Evolutionary conservation across 2,329 filamentous ascomycete genomes (phyloP).

Genomic region (Beauveria pseudobassiana): DNA sequence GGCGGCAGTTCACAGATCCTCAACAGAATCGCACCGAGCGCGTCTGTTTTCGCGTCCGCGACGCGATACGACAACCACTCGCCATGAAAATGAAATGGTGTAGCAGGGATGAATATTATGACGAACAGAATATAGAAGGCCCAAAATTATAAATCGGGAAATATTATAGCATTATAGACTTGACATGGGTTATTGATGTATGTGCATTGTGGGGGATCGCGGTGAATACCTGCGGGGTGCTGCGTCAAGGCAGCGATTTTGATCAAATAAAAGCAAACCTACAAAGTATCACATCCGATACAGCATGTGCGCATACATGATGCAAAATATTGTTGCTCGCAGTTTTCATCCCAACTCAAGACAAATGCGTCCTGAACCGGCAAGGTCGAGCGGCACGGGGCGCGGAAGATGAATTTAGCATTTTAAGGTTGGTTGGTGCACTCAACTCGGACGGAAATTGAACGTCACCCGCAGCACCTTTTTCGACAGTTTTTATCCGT

Average conservation of each 20-base stretch:
- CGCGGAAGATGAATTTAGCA: neutral
- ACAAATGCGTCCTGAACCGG: neutral
- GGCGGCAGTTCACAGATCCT: neutral
- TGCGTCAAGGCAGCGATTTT: neutral
- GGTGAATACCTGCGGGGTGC: neutral
- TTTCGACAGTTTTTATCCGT: neutral
- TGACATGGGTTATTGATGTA: neutral
- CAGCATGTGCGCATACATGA: neutral
- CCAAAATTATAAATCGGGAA: neutral
- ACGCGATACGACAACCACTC: neutral
- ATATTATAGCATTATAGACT: neutral
- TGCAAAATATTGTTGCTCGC: neutral
- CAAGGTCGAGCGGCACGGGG: neutral
- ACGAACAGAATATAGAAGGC: neutral
- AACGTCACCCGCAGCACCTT: no score
- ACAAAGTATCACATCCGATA: neutral
- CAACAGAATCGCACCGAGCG: conserved; percentile 10
- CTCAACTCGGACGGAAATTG: no score
- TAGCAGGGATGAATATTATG: neutral
- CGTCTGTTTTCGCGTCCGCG: conserved; percentile 3
- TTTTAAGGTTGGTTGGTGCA: no score
- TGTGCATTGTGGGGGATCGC: neutral
- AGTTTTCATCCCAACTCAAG: neutral
- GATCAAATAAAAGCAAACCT: no score
- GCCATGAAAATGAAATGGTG: conserved; percentile 8